A percentile compares a stretch with the other conserved stretches of the same genome.
phyloP scores from a whole-genome alignment of 73 alveolate genomes.

The Uronychia binucleata region DNA sequence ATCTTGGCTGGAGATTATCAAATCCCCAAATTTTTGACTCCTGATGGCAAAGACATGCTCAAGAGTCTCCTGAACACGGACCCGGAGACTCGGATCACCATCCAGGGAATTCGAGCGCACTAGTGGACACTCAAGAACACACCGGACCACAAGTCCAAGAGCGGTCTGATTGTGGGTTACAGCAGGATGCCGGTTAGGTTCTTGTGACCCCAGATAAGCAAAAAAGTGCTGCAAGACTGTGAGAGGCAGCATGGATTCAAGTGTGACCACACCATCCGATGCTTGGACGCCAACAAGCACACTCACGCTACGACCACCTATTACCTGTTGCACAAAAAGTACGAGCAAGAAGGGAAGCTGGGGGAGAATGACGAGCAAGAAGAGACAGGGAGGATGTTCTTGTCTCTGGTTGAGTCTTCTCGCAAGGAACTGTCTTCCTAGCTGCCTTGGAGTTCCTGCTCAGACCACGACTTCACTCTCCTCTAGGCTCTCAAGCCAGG shows the following conservation, averaged over 20 bases:
- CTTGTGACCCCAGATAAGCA: slow-evolving; percentile 53
- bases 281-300: slow-evolving; percentile 78
- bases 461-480: not conserved
- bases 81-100: slow-evolving; percentile 85
- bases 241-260: slow-evolving; percentile 47
- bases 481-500: not conserved
- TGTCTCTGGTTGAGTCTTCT: not conserved
- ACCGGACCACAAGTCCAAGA: slow-evolving; percentile 3
- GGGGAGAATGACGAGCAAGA: not conserved
- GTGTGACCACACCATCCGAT: slow-evolving; percentile 49
- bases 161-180: slow-evolving; percentile 82
- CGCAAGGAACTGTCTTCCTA: not conserved
- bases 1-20: slow-evolving; percentile 66
- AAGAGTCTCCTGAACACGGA: slow-evolving; percentile 83
- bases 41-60: slow-evolving; percentile 79
- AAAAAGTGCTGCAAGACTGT: not conserved
- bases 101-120: slow-evolving; percentile 87
- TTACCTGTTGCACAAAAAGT: slow-evolving; percentile 58
- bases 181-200: slow-evolving; percentile 74
- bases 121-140: slow-evolving; percentile 73
- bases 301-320: slow-evolving; percentile 86
- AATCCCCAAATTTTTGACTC: slow-evolving; percentile 76
- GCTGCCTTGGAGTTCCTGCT: not conserved
- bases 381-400: not conserved
- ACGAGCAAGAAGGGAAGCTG: slow-evolving; percentile 6